A percentile compares a stretch with the other conserved stretches of the same genome.
Evolutionary conservation across 768 basidiomycete genomes (phyloP).

Genomic region (Rhodotorula graminis): DNA sequence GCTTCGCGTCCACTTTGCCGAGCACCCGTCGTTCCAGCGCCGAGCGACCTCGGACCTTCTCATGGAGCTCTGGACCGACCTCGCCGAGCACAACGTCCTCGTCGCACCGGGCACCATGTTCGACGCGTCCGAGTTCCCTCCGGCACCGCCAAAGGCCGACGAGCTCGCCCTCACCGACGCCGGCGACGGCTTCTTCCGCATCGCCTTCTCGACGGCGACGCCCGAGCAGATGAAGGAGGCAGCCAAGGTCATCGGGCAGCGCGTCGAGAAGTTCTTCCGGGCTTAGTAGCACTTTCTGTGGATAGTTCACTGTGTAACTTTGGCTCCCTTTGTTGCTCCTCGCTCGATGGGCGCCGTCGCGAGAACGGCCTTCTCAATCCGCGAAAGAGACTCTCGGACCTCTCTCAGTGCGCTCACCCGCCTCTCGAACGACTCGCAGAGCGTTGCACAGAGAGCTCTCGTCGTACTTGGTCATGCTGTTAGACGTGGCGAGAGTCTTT

Average conservation of each 20-base stretch:
- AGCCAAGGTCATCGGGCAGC: slow-evolving; percentile 4
- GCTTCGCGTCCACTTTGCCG: slow-evolving; percentile 62
- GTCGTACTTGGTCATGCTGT: too few relatives aligned
- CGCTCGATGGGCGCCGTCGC: too few relatives aligned
- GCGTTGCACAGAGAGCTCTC: too few relatives aligned
- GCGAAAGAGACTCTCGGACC: too few relatives aligned
- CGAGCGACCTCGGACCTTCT: slow-evolving; percentile 50
- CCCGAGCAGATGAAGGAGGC: slow-evolving; percentile 18
- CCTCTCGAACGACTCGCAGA: too few relatives aligned
- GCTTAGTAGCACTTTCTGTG: background rate
- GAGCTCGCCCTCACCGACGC: background rate
- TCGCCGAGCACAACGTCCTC: slow-evolving; percentile 62
- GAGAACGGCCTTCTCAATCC: too few relatives aligned
- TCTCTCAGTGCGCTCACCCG: too few relatives aligned
- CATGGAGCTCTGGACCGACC: slow-evolving; percentile 58
- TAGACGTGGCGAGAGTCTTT: too few relatives aligned
- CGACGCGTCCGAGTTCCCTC: slow-evolving; percentile 2
- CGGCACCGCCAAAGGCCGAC: slow-evolving; percentile 28
- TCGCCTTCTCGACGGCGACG: slow-evolving; percentile 27
- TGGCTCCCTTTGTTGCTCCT: too few relatives aligned
- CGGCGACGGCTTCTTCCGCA: slow-evolving; percentile 30
- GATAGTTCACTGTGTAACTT: too few relatives aligned
- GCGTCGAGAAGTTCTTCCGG: slow-evolving; percentile 21
- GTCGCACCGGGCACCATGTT: slow-evolving; percentile 60
- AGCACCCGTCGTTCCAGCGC: slow-evolving; percentile 52